These are phyloP conservation scores for Coemansia reversa DNA, from an alignment of 192 early-diverging fungal species.

Conservation along the genomic window DNA sequence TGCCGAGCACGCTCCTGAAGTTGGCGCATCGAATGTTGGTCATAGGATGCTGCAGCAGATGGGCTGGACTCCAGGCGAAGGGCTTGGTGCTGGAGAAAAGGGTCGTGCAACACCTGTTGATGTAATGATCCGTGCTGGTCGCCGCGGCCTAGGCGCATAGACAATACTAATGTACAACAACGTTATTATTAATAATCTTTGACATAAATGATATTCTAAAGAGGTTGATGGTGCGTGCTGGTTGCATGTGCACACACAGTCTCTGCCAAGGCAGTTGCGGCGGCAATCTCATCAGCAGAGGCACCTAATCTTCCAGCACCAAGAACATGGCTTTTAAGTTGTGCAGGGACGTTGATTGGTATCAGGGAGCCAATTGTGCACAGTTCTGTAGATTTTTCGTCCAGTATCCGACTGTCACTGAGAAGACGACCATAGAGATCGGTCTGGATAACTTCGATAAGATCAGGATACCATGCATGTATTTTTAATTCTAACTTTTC, in stretches of 20 bases:
- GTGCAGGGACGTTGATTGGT: slow-evolving; percentile 33
- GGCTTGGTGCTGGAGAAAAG: slow-evolving; percentile 43
- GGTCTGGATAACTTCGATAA: slow-evolving; percentile 43
- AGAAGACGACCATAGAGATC: slow-evolving; percentile 44
- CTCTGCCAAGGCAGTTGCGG: slow-evolving; percentile 19
- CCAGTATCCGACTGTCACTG: slow-evolving; percentile 26
- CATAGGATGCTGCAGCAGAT: slow-evolving; percentile 54
- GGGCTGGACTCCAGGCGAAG: slow-evolving; percentile 53
- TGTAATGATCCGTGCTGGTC: slow-evolving; percentile 43
- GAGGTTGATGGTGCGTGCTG: background rate
- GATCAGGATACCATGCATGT: slow-evolving; percentile 31
- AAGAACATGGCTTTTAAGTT: slow-evolving; percentile 43
- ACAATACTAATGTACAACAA: background rate
- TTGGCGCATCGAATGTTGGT: slow-evolving; percentile 49
- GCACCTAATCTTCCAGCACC: slow-evolving; percentile 31
- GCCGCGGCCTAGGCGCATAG: slow-evolving; percentile 49
- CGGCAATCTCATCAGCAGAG: slow-evolving; percentile 20
- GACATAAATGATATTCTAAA: no score
- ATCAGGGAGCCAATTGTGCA: slow-evolving; percentile 32
- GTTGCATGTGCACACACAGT: slow-evolving; percentile 5
- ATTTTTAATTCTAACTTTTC: slow-evolving; percentile 34
- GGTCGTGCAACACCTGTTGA: slow-evolving; percentile 47
- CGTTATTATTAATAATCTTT: no score
- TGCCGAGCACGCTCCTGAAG: slow-evolving; percentile 39
- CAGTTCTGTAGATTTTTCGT: slow-evolving; percentile 32